Evolutionary conservation across 805 yeast species (phyloP), one percentile per base, ranked within the genome.

Genomic region (Ogataea paraovalis): DNA sequence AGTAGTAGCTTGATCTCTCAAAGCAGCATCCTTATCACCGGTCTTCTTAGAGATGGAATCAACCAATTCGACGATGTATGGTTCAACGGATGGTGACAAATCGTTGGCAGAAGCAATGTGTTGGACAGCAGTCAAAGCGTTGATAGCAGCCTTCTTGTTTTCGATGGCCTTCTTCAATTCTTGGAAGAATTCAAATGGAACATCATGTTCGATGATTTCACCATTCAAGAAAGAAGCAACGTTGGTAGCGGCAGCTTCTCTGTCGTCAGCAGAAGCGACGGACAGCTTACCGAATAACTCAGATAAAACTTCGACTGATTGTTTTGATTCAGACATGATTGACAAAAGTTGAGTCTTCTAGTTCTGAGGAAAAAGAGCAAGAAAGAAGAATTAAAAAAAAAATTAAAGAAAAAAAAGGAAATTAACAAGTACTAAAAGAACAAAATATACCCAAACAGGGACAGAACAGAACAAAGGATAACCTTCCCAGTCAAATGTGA

Each of bases 151-250:
- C 80, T 92, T 91, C 82, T 89, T 88, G 82, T 82, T 80, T 70
- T 76, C 74, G 65, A 92, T 76, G 60, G 94, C 82, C 64, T 79
- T 79, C 69, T 79, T 75, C 70, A 94, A 81, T 70, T 85, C 80
- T 55, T 71, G 72, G 72, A 92, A 88, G 81, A 92, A 90, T 65
- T 80, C 83, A 65, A 75, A 83, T 65, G 99, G 98, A 59, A 90
- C 94, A 75, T 92, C 98, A 74, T 94, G 98, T 79, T 94, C 99
- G 71, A 92, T 91, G 75, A 91, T 90, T 68, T 92, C 87, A 61
- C 97, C 95, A 76, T 92, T 92, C 73, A 94, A 80, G 80, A 94
- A 91, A 54, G 94, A 80, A 58, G 98, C 82, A 64, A 94, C 87
- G 69, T 87, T 88, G 64, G 85, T 71, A 67, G 97, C 94, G 69